Conservation (phyloP, 495 filamentous ascomycete genomes). For the Penicillium waksmanii region DNA sequence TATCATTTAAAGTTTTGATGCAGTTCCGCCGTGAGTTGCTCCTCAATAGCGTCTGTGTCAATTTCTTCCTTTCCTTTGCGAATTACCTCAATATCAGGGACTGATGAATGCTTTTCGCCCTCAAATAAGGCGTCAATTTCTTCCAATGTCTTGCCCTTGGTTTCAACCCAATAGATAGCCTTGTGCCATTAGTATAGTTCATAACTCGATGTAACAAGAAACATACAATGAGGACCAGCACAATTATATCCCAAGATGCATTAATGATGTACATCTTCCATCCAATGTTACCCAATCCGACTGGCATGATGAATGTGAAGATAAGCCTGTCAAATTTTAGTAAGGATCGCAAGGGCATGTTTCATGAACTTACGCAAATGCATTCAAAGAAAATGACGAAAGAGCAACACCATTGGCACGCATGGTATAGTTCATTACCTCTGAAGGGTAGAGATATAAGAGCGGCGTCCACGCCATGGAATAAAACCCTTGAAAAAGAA, state of each 20-base stretch:
- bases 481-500: slow-evolving; percentile 63
- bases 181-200: not conserved
- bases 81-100: slow-evolving; percentile 46
- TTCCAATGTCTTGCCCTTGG: slow-evolving; percentile 59
- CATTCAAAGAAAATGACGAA: slow-evolving; percentile 41
- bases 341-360: not conserved
- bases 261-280: slow-evolving; percentile 36
- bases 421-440: slow-evolving; percentile 45
- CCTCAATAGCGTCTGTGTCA: slow-evolving; percentile 17
- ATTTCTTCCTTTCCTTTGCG: slow-evolving; percentile 33
- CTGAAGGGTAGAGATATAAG: slow-evolving; percentile 60
- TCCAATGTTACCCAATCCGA: slow-evolving; percentile 39
- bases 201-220: not conserved
- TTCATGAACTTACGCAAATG: slow-evolving; percentile 40
- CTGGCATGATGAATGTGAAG: slow-evolving; percentile 55
- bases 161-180: slow-evolving; percentile 49
- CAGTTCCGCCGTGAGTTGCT: slow-evolving; percentile 16
- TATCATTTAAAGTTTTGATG: not conserved
- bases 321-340: slow-evolving; percentile 28
- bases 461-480: slow-evolving; percentile 64
- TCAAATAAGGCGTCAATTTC: slow-evolving; percentile 51
- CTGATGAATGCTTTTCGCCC: slow-evolving; percentile 47
- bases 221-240: slow-evolving; percentile 27
- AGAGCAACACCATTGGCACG: slow-evolving; percentile 27
- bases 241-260: slow-evolving; percentile 29